Conservation (phyloP, 257 asterid genomes). For the Primulina huaijiensis region DNA sequence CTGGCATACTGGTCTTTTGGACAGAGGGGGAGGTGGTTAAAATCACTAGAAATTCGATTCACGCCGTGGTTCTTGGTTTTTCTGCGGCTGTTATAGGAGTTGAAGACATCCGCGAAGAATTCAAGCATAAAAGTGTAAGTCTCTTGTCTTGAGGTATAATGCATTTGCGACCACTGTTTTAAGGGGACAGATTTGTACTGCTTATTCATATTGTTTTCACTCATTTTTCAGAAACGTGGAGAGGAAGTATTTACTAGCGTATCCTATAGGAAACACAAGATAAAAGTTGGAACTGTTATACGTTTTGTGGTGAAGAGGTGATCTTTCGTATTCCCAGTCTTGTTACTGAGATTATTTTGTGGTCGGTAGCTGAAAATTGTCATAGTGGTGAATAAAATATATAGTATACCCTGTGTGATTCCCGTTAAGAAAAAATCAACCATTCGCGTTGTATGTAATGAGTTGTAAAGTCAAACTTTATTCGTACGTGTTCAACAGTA, state of each 20-base stretch:
- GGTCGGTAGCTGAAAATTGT: not conserved
- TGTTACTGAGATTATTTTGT: not conserved
- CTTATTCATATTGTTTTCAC: slow-evolving; percentile 8
- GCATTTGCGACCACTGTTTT: slow-evolving; percentile 2
- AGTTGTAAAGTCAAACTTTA: not conserved
- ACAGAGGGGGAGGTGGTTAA: slow-evolving; percentile 87
- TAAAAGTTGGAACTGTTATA: slow-evolving; percentile 58
- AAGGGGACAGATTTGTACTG: slow-evolving; percentile 2
- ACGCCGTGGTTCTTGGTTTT: slow-evolving; percentile 75
- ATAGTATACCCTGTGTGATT: not conserved
- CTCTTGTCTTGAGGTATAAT: slow-evolving; percentile 17
- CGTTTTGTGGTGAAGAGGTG: slow-evolving; percentile 75
- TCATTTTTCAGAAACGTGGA: slow-evolving; percentile 53
- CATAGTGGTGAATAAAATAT: too few species aligned
- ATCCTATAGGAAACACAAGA: slow-evolving; percentile 52
- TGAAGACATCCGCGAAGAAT: slow-evolving; percentile 64
- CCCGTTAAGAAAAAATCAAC: not conserved
- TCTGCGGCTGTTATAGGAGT: slow-evolving; percentile 55
- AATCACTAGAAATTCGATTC: slow-evolving; percentile 53
- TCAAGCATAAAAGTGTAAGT: slow-evolving; percentile 60
- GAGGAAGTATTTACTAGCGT: slow-evolving; percentile 54
- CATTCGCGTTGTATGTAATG: not conserved
- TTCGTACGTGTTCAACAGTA: not conserved
- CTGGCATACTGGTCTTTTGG: not conserved
- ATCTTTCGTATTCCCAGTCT: not conserved